These are phyloP conservation scores for Dothideomycetes sp. DNA, from an alignment of 2,329 filamentous ascomycete genomes.

Conservation along the genomic window DNA sequence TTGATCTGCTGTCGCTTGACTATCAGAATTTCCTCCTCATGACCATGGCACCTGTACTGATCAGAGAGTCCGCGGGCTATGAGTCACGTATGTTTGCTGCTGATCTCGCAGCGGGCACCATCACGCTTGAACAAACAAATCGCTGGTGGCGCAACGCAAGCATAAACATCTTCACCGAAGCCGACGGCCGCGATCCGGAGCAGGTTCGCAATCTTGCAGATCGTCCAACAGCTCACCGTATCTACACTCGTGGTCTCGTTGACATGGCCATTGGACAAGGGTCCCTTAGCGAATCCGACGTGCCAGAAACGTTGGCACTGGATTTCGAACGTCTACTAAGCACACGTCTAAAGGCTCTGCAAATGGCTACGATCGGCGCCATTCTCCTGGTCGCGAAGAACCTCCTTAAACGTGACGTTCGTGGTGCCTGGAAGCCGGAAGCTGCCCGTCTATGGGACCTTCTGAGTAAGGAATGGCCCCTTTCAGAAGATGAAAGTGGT, in stretches of 20 bases:
- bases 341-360: slow-evolving; percentile 49
- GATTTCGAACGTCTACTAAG: slow-evolving; percentile 55
- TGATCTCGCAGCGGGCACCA: slow-evolving; percentile 48
- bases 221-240: slow-evolving; percentile 57
- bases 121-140: slow-evolving; percentile 51
- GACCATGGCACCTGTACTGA: slow-evolving; percentile 60
- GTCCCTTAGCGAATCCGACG: slow-evolving; percentile 42
- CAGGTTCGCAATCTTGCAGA: slow-evolving; percentile 53
- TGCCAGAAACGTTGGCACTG: slow-evolving; percentile 66
- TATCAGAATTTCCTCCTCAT: slow-evolving; percentile 74
- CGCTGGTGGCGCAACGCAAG: slow-evolving; percentile 58
- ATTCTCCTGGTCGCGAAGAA: slow-evolving; percentile 76
- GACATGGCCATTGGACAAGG: slow-evolving; percentile 63
- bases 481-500: slow-evolving; percentile 13
- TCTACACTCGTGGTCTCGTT: slow-evolving; percentile 67
- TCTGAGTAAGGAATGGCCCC: slow-evolving; percentile 40
- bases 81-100: slow-evolving; percentile 64
- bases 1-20: slow-evolving; percentile 69
- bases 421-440: slow-evolving; percentile 67
- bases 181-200: slow-evolving; percentile 59
- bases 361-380: slow-evolving; percentile 63
- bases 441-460: slow-evolving; percentile 61
- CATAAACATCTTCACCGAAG: slow-evolving; percentile 56
- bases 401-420: slow-evolving; percentile 69
- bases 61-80: slow-evolving; percentile 62